Evolutionary conservation across 805 yeast genomes (phyloP).

Genomic region (Wickerhamiella occidentalis): DNA sequence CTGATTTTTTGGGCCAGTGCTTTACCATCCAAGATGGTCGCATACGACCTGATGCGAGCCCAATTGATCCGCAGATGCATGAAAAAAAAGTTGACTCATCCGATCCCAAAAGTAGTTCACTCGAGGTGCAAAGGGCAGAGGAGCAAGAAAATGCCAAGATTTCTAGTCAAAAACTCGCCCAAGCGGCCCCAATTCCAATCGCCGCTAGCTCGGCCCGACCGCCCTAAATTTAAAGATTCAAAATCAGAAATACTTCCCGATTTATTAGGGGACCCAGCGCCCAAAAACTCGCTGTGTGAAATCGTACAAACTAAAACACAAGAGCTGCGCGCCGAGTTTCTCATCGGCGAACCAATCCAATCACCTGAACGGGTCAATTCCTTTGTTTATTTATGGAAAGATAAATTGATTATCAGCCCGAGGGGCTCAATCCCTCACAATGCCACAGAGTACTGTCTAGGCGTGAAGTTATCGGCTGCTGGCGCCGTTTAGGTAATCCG

Average conservation of each 20-base stretch:
- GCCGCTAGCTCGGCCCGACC: not conserved
- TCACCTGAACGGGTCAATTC: not conserved
- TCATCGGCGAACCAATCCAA: not conserved
- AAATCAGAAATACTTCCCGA: not conserved
- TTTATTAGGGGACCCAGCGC: not conserved
- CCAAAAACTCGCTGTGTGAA: not conserved
- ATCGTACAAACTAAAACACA: not conserved
- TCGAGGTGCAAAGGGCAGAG: not conserved
- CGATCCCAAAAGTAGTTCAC: not conserved
- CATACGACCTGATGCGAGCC: not conserved
- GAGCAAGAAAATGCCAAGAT: not conserved
- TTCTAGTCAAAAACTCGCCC: not conserved
- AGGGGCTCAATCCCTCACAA: not conserved
- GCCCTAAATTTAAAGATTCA: not conserved
- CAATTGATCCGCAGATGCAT: conserved; percentile 8
- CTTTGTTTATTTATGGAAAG: not conserved
- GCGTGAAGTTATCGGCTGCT: not conserved
- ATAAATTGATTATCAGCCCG: not conserved
- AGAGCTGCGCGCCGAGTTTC: not conserved
- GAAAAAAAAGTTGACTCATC: conserved; percentile 4
- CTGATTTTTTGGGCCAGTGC: conserved; percentile 43
- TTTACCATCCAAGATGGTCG: conserved; percentile 44
- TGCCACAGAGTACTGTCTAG: not conserved
- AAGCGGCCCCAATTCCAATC: not conserved
- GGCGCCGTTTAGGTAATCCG: not conserved